phyloP scores from a whole-genome alignment of 257 asterid species.

The Agastache rugosa region DNA sequence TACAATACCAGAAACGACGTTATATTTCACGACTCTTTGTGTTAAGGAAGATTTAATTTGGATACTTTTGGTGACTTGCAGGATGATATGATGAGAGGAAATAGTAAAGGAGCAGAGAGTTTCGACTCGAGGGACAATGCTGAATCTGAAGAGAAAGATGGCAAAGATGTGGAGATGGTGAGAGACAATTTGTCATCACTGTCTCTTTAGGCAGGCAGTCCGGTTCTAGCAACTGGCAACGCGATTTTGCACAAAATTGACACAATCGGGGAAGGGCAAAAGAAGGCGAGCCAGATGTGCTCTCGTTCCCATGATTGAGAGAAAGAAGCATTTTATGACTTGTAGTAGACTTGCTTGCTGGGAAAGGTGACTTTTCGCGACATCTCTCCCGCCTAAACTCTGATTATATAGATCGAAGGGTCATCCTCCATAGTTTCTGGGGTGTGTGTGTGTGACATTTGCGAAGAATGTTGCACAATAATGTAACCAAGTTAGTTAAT shows the following conservation, averaged over 20 bases:
- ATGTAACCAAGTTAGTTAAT: neutral
- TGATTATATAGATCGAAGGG: neutral
- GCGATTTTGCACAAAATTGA: neutral
- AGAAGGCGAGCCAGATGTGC: neutral
- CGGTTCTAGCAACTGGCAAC: conserved; percentile 24
- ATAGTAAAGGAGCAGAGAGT: conserved; percentile 48
- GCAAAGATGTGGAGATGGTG: conserved; percentile 42
- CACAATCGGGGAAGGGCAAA: neutral
- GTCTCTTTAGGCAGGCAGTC: conserved; percentile 4
- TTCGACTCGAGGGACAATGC: conserved; percentile 42
- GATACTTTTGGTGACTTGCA: conserved; percentile 38
- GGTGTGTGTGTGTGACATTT: neutral
- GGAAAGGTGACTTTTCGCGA: neutral
- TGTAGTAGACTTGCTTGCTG: neutral
- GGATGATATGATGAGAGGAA: conserved; percentile 59
- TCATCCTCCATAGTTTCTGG: neutral
- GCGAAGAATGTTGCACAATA: neutral
- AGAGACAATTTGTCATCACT: conserved; percentile 20
- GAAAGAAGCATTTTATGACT: neutral
- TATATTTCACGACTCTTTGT: neutral
- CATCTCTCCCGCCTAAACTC: neutral
- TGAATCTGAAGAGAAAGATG: conserved; percentile 23
- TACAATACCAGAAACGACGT: neutral
- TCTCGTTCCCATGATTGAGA: conserved; percentile 29
- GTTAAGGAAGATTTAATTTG: neutral